Base-by-base conservation (phyloP, 2,329 filamentous ascomycete species). In the Botrytis pseudocinerea region DNA sequence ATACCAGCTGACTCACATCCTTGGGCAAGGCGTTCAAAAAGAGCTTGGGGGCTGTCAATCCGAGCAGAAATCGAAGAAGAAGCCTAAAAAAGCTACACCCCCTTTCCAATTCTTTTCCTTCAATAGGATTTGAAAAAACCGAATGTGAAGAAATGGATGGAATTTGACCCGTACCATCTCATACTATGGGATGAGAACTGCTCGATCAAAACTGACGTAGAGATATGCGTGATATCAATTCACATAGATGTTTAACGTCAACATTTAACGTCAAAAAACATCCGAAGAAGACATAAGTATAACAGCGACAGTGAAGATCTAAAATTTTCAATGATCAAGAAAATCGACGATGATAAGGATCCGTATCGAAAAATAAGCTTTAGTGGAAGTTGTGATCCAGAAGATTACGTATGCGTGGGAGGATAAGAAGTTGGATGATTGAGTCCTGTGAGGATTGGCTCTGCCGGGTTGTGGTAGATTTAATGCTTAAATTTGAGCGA, bases 41-140 rank as follows among this genome's bases (percentile, higher is more conserved):
- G 35, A 38, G 7, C 35, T 38, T 8, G 35, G 4, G 22, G 9
- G 9, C 22, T 25, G 12, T 51, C 5, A 4, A 51, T 5, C 1
- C 1, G 4, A 25, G 46, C 22, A 51, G 22, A 51, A 25, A 25
- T 9, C 1, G 22, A 25, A 51, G 1, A 1, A 5, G 1, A 51
- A 25, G 46, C 14, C 9, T 51, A 12, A 12, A 25, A 51, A 12
- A 25, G 9, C 22, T 14, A 12, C 4, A 25, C 4, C 12, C 0
- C 9, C 9, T 2, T 25, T 4, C 4, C 1, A 25, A 12, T 51
- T 14, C 4, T 3, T 14, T 10, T 3, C 1, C 25, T 14, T 5
- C 4, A n/a, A n/a, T n/a, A n/a, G n/a, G n/a, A n/a, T n/a, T n/a
- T n/a, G n/a, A n/a, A n/a, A n/a, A n/a, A n/a, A n/a, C n/a, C n/a